Base-by-base conservation (phyloP, 2,329 filamentous ascomycete species). In the Dryadomyces sulphureus region DNA sequence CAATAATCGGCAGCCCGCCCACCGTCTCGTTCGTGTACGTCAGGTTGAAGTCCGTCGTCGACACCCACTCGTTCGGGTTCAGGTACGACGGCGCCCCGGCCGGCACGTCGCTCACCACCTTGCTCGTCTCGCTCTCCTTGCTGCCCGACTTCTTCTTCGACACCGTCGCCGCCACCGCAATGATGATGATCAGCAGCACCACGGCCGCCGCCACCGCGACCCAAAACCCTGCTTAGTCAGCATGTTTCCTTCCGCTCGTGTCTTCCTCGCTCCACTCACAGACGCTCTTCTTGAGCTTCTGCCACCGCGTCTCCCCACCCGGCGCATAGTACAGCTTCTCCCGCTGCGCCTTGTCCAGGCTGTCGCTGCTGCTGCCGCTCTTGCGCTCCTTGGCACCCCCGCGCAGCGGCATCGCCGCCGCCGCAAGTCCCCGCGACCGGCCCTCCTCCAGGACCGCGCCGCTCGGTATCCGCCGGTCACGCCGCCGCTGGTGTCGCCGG, bases 41-140 rank as follows among this genome's bases (percentile, higher is more conserved):
- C 50, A 90, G 74, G 59, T 98, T 98, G 68, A 96, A 94, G 56
- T 89, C 87, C 0, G 71, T 74, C 0, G 89, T 95, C 54, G 93
- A 83, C 53, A 84, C 82, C 92, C 92, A 98, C 2, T 81, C 79
- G 61, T 87, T 94, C 0, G 92, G 92, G 57, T 98, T 89, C 19
- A 94, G 70, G 51, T 84, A 81, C 79, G 86, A 60, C 76, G 79
- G 55, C 77, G 88, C 50, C 70, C 70, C 47, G 66, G 64, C 49
- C 4, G 84, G 84, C 43, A 85, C 34, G 16, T 36, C 75, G 48
- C 69, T 72, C 52, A 66, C 64, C 22, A 69, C 66, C 45, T 72
- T 69, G 45, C 77, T 66, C 21, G 68, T 68, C n/a, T n/a, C n/a
- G 50, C 68, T 61, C 34, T 38, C 32, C 16, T 17, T 14, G 35